phyloP scores from a whole-genome alignment of 2,329 filamentous ascomycete species.

The Epichloe bromicola region DNA sequence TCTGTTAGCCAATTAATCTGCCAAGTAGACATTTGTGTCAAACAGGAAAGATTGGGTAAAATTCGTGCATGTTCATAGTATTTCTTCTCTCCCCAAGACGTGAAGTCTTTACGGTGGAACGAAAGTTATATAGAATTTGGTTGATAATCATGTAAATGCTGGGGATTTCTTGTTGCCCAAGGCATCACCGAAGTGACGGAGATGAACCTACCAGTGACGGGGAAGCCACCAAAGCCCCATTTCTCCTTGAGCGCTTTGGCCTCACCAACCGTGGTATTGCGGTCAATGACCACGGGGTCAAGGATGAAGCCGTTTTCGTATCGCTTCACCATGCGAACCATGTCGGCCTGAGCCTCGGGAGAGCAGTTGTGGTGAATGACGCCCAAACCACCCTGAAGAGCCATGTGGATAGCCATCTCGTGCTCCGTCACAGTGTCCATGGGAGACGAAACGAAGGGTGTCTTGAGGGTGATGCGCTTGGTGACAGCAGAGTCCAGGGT shows the following conservation, averaged over 20 bases:
- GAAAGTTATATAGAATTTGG: slow-evolving; percentile 86
- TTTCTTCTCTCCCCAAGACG: slow-evolving; percentile 61
- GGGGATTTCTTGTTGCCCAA: slow-evolving; percentile 9
- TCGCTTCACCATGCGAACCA: slow-evolving; percentile 98
- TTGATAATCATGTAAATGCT: slow-evolving; percentile 60
- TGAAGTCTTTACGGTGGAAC: slow-evolving; percentile 94
- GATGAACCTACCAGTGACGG: slow-evolving; percentile 77
- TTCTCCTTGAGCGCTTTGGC: slow-evolving; percentile 88
- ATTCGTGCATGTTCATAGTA: slow-evolving; percentile 20
- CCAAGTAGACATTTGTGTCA: not conserved
- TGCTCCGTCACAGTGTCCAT: slow-evolving; percentile 99
- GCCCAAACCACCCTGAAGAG: slow-evolving; percentile 73
- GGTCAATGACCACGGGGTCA: slow-evolving; percentile 84
- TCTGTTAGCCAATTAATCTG: slow-evolving; percentile 1
- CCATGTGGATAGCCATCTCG: slow-evolving; percentile 98
- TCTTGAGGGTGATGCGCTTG: slow-evolving; percentile 91
- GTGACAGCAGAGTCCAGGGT: slow-evolving; percentile 82
- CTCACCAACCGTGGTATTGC: slow-evolving; percentile 78
- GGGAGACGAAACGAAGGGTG: slow-evolving; percentile 90
- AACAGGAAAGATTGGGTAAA: slow-evolving; percentile 1
- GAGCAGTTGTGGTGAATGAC: slow-evolving; percentile 99
- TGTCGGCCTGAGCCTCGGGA: slow-evolving; percentile 91
- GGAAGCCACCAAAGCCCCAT: slow-evolving; percentile 97
- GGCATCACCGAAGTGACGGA: slow-evolving; percentile 6
- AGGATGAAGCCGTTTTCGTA: slow-evolving; percentile 99